A percentile compares a stretch with the other conserved stretches of the same genome.
phyloP scores from a whole-genome alignment of 2,329 filamentous ascomycete species.

The Colletotrichum orbiculare region DNA sequence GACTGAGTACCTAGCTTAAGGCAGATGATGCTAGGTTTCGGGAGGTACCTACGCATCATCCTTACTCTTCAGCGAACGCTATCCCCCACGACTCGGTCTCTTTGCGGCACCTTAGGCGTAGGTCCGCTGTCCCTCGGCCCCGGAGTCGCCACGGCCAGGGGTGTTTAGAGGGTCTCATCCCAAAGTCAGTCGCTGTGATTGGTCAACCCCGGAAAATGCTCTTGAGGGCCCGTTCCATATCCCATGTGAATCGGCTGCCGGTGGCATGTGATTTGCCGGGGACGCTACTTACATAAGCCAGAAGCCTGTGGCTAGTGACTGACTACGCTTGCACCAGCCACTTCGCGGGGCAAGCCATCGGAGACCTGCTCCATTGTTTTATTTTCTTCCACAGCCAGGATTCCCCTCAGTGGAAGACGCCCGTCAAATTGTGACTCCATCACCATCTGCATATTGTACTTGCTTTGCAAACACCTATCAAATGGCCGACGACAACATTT shows the following conservation, averaged over 20 bases:
- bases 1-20: background rate
- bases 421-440: conserved; percentile 21
- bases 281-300: background rate
- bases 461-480: conserved; percentile 30
- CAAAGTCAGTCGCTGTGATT: conserved; percentile 18
- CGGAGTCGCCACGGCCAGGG: conserved; percentile 28
- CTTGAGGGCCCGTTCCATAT: conserved; percentile 17
- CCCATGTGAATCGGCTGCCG: conserved; percentile 34
- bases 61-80: background rate
- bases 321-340: conserved; percentile 9
- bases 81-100: conserved; percentile 22
- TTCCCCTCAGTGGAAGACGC: background rate
- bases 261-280: conserved; percentile 33
- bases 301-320: background rate
- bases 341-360: conserved; percentile 34
- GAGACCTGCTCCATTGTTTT: conserved; percentile 5
- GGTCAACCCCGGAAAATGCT: conserved; percentile 35
- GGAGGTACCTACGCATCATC: too few relatives aligned
- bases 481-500: conserved; percentile 74
- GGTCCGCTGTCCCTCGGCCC: conserved; percentile 31
- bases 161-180: conserved; percentile 11
- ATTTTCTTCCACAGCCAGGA: background rate
- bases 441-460: background rate
- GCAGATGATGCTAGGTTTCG: too few relatives aligned
- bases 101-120: conserved; percentile 1